Base-by-base conservation (phyloP, 2,329 filamentous ascomycete species). In the Colletotrichum sublineola region DNA sequence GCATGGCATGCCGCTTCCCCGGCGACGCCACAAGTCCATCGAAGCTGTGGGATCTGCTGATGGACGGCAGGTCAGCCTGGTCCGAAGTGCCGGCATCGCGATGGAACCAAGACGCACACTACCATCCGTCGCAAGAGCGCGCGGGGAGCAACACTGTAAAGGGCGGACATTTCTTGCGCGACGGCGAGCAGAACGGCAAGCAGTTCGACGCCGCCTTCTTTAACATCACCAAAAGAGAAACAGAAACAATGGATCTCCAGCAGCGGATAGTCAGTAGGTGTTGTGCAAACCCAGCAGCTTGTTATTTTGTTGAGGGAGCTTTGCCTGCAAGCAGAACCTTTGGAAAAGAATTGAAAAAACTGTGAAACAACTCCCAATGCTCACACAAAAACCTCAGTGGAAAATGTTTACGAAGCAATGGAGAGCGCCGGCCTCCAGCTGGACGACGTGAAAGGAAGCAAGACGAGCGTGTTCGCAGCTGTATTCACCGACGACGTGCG, bases 51-150 rank as follows among this genome's bases (percentile, higher is more conserved):
- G 78, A 84, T 12, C 82, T 88, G 73, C 74, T 88, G 5, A 77
- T 79, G 14, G 74, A 79, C 0, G 83, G 80, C 18, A 79, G 82
- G 42, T 86, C 83, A 42, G 85, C 85, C 24, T 87, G 84, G 85
- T 84, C 83, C 0, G 82, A 86, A 53, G 83, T 87, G 29, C 86
- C 86, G 0, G 74, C 79, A 9, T 80, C 84, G 14, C 81, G 87
- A 11, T 83, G 89, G 74, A 87, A 88, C 48, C 82, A 85, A 46
- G 80, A 85, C 18, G 84, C 84, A 20, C 88, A 87, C 75, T 86
- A 85, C 73, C 87, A 89, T 74, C 86, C 86, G 0, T 83, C 86
- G 36, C 83, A 82, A 5, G 82, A 84, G 53, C 80, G 84, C 12
- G 82, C 85, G 69, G 86, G 86, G 44, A 84, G 83, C 74, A 42